A percentile compares a stretch with the other conserved stretches of the same genome.
phyloP scores from a whole-genome alignment of 2,329 filamentous ascomycete species.

The Ascochyta lentis region DNA sequence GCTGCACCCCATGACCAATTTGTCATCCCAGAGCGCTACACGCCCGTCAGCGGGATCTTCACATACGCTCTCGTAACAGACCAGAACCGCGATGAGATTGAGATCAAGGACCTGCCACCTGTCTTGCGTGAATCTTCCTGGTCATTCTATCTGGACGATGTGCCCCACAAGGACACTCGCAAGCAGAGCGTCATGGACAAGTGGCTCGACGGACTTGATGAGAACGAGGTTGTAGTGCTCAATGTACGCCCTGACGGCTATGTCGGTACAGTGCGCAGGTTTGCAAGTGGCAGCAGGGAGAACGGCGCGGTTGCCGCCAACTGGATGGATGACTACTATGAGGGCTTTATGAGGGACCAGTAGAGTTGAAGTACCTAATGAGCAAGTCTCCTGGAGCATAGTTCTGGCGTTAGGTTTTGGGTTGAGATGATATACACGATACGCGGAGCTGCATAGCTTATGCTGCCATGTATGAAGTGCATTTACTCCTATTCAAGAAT shows the following conservation, averaged over 20 bases:
- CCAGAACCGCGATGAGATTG: constrained; percentile 67
- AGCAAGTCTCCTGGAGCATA: not conserved
- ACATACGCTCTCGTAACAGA: constrained; percentile 70
- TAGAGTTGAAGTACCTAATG: constrained; percentile 2
- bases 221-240: constrained; percentile 66
- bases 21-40: constrained; percentile 72
- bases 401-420: constrained; percentile 1
- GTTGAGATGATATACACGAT: constrained; percentile 1
- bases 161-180: constrained; percentile 63
- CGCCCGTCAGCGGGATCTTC: constrained; percentile 69
- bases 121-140: constrained; percentile 70
- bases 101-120: constrained; percentile 69
- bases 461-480: not conserved
- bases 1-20: constrained; percentile 69
- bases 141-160: constrained; percentile 75
- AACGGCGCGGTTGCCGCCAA: constrained; percentile 44
- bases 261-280: constrained; percentile 66
- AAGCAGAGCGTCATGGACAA: constrained; percentile 65
- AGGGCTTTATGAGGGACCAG: constrained; percentile 51
- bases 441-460: not conserved
- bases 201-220: constrained; percentile 68
- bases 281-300: constrained; percentile 38
- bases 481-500: not conserved
- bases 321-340: constrained; percentile 62
- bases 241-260: constrained; percentile 78